Evolutionary conservation across 2,329 filamentous ascomycete species (phyloP).

Genomic region (Colletotrichum echinochloae): DNA sequence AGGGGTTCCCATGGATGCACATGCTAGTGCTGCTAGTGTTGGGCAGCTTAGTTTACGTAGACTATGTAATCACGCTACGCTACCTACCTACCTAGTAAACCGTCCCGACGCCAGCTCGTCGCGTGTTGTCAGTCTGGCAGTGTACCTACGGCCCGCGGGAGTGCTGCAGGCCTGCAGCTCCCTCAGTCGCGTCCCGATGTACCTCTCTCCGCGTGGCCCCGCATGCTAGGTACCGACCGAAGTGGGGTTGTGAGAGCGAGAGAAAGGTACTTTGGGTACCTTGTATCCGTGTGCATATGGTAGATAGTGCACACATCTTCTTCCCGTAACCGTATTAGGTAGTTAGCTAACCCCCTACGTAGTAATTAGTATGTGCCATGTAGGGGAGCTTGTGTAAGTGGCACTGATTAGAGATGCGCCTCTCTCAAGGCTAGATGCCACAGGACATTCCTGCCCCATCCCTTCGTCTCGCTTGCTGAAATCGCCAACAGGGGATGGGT

Average conservation of each 20-base stretch:
- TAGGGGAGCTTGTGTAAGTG: background rate
- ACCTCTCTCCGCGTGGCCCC: background rate
- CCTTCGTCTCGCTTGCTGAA: slow-evolving; percentile 35
- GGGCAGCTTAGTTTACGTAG: no score
- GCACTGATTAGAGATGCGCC: background rate
- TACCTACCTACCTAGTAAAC: slow-evolving; percentile 5
- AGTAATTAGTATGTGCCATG: no score
- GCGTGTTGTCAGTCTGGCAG: no score
- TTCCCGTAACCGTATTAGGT: no score
- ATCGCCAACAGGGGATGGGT: slow-evolving; percentile 26
- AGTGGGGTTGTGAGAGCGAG: background rate
- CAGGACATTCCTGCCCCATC: slow-evolving; percentile 1
- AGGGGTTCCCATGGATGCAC: slow-evolving; percentile 39
- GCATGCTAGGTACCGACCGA: background rate
- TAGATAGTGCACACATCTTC: background rate
- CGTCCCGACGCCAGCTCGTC: slow-evolving; percentile 26
- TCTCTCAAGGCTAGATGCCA: background rate
- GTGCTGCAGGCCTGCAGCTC: background rate
- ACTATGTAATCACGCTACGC: background rate
- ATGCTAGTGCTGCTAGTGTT: slow-evolving; percentile 18
- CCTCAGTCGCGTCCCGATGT: background rate
- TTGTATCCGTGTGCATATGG: background rate
- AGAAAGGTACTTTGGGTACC: background rate
- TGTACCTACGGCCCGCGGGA: no score
- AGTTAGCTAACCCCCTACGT: no score